Conservation (phyloP, 2,329 filamentous ascomycete genomes). For the Trichoderma guizhouense region DNA sequence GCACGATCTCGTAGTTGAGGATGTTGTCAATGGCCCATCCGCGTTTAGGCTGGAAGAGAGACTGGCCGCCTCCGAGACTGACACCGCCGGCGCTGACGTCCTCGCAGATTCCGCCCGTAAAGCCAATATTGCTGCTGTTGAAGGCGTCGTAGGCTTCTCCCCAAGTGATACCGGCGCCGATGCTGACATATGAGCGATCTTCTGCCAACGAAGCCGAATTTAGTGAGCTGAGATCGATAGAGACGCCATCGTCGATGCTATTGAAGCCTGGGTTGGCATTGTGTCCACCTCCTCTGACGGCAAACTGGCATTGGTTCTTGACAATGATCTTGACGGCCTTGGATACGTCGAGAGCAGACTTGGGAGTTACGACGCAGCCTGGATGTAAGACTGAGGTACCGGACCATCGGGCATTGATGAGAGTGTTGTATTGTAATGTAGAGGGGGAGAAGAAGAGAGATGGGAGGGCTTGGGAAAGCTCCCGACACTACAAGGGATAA, state of each 20-base stretch:
- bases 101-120: neutral
- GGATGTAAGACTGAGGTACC: slow-evolving; percentile 9
- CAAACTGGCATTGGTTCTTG: slow-evolving; percentile 21
- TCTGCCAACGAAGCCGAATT: slow-evolving; percentile 23
- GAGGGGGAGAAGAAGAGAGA: neutral
- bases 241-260: slow-evolving; percentile 37
- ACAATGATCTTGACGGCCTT: neutral
- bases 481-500: neutral
- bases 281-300: slow-evolving; percentile 45
- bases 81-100: neutral
- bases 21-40: slow-evolving; percentile 45
- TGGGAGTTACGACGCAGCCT: neutral
- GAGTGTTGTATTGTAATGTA: neutral
- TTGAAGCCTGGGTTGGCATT: slow-evolving; percentile 40
- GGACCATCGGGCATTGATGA: slow-evolving; percentile 6
- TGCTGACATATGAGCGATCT: slow-evolving; percentile 23
- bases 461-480: neutral
- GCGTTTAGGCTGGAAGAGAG: slow-evolving; percentile 14
- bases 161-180: slow-evolving; percentile 39
- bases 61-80: slow-evolving; percentile 20
- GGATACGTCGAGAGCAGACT: slow-evolving; percentile 3
- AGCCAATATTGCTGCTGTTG: neutral
- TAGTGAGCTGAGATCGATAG: slow-evolving; percentile 38
- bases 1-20: slow-evolving; percentile 34
- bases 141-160: neutral